These are phyloP conservation scores for Papilionanthe hybrid DNA, from an alignment of 116 monocot genomes.

Conservation along the genomic window DNA sequence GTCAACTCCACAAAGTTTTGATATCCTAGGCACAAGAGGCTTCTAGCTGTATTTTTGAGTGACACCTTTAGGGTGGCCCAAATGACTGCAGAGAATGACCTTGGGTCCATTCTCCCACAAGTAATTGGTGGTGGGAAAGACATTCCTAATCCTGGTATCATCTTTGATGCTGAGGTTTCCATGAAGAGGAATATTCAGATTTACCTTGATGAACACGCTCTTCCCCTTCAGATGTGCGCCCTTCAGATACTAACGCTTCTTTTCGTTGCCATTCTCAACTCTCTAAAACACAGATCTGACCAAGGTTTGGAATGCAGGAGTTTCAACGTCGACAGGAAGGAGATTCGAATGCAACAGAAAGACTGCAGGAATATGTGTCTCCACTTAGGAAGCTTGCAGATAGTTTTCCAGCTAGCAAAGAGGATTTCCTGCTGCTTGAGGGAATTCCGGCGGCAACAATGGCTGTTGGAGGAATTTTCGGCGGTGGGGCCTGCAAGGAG, in stretches of 20 bases:
- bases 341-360: too few species aligned
- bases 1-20: too few species aligned
- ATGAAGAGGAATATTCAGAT: slow-evolving; percentile 90
- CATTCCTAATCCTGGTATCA: slow-evolving; percentile 83
- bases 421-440: too few species aligned
- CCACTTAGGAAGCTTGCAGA: too few species aligned
- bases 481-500: too few species aligned
- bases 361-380: too few species aligned
- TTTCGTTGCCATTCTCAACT: slow-evolving; percentile 34
- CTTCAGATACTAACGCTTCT: slow-evolving; percentile 75
- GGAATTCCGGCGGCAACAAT: too few species aligned
- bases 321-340: too few species aligned
- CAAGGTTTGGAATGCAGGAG: neutral
- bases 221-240: slow-evolving; percentile 81
- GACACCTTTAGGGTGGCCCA: slow-evolving; percentile 19
- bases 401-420: too few species aligned
- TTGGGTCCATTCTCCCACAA: slow-evolving; percentile 60
- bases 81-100: slow-evolving; percentile 74
- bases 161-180: slow-evolving; percentile 85
- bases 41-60: too few species aligned
- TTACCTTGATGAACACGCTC: slow-evolving; percentile 80
- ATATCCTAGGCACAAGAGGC: too few species aligned
- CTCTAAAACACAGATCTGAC: neutral
- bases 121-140: slow-evolving; percentile 88
- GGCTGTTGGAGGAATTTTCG: too few species aligned